Percentiles rank a stretch among this genome's conserved stretches.
Conservation (phyloP, 306 rosid genomes). For the Citrullus amarus region DNA sequence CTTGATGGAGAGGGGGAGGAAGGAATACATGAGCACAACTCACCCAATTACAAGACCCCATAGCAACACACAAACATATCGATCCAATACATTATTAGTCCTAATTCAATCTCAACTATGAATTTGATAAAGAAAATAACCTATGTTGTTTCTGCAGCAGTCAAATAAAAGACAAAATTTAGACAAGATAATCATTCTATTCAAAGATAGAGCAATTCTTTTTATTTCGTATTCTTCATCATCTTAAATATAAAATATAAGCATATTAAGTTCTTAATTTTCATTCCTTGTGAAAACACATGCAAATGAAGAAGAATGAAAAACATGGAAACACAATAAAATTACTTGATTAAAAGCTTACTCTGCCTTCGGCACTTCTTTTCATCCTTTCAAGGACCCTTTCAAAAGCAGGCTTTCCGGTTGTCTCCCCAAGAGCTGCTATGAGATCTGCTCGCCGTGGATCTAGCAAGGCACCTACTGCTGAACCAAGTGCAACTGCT, state of each 20-base stretch:
- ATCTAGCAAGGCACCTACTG: conserved; percentile 80
- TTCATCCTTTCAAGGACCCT: conserved; percentile 77
- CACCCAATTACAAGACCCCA: background rate
- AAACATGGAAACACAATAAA: background rate
- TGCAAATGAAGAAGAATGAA: background rate
- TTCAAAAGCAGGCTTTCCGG: conserved; percentile 84
- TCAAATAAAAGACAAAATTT: background rate
- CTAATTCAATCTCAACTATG: background rate
- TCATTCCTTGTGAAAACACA: background rate
- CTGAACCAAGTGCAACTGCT: conserved; percentile 84
- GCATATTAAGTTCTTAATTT: background rate
- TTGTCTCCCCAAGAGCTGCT: conserved; percentile 94
- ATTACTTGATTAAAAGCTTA: conserved; percentile 10
- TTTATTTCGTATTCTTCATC: background rate
- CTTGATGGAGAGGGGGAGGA: background rate
- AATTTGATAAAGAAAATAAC: background rate
- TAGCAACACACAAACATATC: background rate
- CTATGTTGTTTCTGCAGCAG: background rate
- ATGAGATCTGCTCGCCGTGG: conserved; percentile 90
- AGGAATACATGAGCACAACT: background rate
- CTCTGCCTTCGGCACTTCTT: conserved; percentile 63
- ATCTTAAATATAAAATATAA: background rate
- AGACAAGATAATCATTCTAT: background rate
- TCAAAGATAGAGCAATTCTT: background rate
- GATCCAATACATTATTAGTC: background rate